Evolutionary conservation across 306 rosid species (phyloP), one percentile per base, ranked within the genome.

Genomic region (Fagus sylvatica): DNA sequence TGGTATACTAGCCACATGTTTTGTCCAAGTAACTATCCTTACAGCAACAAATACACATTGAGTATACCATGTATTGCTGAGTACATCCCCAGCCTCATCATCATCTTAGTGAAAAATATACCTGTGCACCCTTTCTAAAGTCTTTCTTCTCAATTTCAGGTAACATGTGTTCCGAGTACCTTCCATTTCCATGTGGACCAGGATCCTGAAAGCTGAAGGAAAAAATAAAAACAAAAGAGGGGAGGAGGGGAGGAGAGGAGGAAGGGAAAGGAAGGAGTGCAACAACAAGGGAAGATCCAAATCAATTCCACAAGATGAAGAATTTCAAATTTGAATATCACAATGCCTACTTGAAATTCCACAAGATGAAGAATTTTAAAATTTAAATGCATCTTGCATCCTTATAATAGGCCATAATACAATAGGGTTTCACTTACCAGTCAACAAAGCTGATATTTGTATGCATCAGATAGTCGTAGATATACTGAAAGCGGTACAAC

Each of bases 111-210:
- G 56, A 73, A 75, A 46, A 65, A 69, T 48, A 74, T 90, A 96
- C 99, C 99, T 96, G 99, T 60, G 98, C 99, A 75, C 97, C 99
- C 97, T 96, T 93, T 82, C 99, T 88, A 75, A 96, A 96, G 83
- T 96, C 90, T 78, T 91, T 91, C 90, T 78, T 86, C 83, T 87
- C 96, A 84, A 96, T 84, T 93, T 96, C 99, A 28, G 97, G 99
- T 80, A 86, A 79, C 99, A 96, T 96, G 87, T 82, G 98, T 59
- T 93, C 97, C 68, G 97, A 90, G 82, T 90, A 96, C 86, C 97
- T 90, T 69, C 98, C 99, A 76, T 91, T 93, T 74, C 98, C 99
- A 75, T 93, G 96, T 3, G 99, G 99, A 82, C 98, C 97, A 28
- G 99, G 99, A 86, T 96, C 99, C 84, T 96, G 81, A 80, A 93